A percentile compares a stretch with the other conserved stretches of the same genome.
Conservation (phyloP, 1,139 yeast species). For the Candida anutae region DNA sequence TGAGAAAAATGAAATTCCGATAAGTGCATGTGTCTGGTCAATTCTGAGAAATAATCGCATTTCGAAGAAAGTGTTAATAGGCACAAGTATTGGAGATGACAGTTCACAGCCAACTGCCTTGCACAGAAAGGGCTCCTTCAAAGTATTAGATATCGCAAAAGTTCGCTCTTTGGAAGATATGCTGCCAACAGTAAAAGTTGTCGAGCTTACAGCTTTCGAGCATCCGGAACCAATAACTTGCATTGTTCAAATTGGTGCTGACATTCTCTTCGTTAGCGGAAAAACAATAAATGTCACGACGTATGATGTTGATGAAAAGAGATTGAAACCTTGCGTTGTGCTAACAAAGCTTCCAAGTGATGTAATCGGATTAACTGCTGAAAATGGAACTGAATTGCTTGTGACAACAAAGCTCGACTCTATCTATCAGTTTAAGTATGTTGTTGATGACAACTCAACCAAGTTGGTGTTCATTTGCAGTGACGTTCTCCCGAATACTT, state of each 20-base stretch:
- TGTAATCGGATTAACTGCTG: conserved; percentile 24
- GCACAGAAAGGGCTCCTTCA: conserved; percentile 24
- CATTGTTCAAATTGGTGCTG: conserved; percentile 29
- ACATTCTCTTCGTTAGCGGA: conserved; percentile 30
- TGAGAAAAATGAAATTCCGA: conserved; percentile 26
- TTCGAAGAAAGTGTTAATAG: conserved; percentile 35
- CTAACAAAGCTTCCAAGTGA: conserved; percentile 28
- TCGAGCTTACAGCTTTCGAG: conserved; percentile 31
- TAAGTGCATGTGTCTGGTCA: conserved; percentile 29
- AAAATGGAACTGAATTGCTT: conserved; percentile 10
- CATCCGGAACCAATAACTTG: conserved; percentile 27
- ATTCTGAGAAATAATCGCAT: conserved; percentile 23
- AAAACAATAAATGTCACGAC: conserved; percentile 25
- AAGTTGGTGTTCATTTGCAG: conserved; percentile 13
- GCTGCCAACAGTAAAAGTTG: conserved; percentile 14
- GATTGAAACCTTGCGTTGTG: conserved; percentile 23
- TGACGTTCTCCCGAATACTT: conserved; percentile 31
- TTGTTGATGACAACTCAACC: conserved; percentile 6
- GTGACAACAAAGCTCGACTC: conserved; percentile 39
- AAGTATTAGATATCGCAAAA: conserved; percentile 33
- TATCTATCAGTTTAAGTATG: conserved; percentile 18
- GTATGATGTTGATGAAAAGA: conserved; percentile 31
- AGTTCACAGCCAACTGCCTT: conserved; percentile 3
- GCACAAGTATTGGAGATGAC: conserved; percentile 18
- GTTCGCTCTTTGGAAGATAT: conserved; percentile 10